phyloP scores from a whole-genome alignment of 1,284 basidiomycete genomes.

The Cryptococcus floricola region DNA sequence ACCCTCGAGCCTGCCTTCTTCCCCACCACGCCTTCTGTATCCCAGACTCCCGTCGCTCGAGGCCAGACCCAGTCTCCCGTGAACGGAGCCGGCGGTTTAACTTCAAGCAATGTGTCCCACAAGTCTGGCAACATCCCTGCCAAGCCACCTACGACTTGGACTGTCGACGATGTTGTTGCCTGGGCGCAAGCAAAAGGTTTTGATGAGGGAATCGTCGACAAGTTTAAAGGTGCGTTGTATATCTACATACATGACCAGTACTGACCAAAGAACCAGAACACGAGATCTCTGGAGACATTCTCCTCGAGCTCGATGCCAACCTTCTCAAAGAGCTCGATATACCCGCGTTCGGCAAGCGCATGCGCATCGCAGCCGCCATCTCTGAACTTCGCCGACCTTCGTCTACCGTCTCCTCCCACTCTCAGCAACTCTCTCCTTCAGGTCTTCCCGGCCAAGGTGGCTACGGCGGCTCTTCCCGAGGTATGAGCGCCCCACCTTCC shows the following conservation, averaged over 20 bases:
- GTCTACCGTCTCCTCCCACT: slow-evolving; percentile 50
- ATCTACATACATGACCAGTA: not conserved
- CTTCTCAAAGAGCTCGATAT: slow-evolving; percentile 97
- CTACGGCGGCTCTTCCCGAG: slow-evolving; percentile 13
- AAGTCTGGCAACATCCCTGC: slow-evolving; percentile 4
- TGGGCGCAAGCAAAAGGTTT: slow-evolving; percentile 86
- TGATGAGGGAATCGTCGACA: slow-evolving; percentile 72
- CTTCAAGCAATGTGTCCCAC: slow-evolving; percentile 1
- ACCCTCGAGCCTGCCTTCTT: slow-evolving; percentile 22
- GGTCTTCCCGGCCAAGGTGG: slow-evolving; percentile 32
- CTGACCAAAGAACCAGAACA: slow-evolving; percentile 62
- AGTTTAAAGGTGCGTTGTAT: slow-evolving; percentile 67
- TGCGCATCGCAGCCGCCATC: slow-evolving; percentile 92
- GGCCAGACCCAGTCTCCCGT: not conserved
- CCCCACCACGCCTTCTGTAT: slow-evolving; percentile 25
- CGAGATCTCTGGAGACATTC: slow-evolving; percentile 95
- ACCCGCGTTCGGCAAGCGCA: slow-evolving; percentile 86
- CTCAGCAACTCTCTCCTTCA: slow-evolving; percentile 27
- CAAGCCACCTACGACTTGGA: slow-evolving; percentile 56
- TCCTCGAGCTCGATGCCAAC: slow-evolving; percentile 88
- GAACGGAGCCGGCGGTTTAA: no score
- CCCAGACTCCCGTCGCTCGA: not conserved
- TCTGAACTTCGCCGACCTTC: slow-evolving; percentile 73
- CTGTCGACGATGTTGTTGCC: slow-evolving; percentile 79
- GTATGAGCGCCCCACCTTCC: slow-evolving; percentile 27